Evolutionary conservation across 1,284 basidiomycete species (phyloP).

Genomic region (Papiliotrema flavescens): DNA sequence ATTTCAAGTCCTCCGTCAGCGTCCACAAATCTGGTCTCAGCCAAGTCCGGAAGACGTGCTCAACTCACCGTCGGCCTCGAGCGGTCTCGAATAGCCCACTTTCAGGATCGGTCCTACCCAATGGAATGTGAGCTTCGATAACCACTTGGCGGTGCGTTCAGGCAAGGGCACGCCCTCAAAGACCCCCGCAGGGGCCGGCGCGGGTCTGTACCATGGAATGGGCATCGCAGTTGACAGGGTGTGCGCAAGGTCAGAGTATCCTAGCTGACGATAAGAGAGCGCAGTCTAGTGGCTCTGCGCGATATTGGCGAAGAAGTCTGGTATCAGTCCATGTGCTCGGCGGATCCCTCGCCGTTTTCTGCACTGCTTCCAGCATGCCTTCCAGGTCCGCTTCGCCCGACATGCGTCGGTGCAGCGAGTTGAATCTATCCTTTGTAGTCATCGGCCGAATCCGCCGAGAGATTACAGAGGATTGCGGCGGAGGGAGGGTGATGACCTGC

Average conservation of each 20-base stretch:
- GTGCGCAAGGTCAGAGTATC: not conserved
- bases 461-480: no score
- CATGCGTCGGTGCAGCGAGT: no score
- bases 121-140: slow-evolving; percentile 19
- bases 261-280: not conserved
- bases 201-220: slow-evolving; percentile 25
- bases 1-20: slow-evolving; percentile 14
- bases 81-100: not conserved
- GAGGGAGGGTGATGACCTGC: no score
- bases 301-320: no score
- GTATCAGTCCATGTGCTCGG: no score
- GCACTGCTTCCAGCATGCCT: no score
- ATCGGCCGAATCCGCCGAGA: no score
- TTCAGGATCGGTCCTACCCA: slow-evolving; percentile 28
- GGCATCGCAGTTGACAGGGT: slow-evolving; percentile 13
- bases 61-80: not conserved
- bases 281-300: not conserved
- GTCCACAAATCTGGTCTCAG: slow-evolving; percentile 14
- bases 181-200: slow-evolving; percentile 15
- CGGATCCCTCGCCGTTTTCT: no score
- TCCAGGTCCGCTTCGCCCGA: no score
- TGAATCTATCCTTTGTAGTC: no score
- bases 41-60: not conserved
- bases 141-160: slow-evolving; percentile 7
- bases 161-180: slow-evolving; percentile 20